Base-by-base conservation (phyloP, 805 yeast species). In the Citeromyces matritensis region DNA sequence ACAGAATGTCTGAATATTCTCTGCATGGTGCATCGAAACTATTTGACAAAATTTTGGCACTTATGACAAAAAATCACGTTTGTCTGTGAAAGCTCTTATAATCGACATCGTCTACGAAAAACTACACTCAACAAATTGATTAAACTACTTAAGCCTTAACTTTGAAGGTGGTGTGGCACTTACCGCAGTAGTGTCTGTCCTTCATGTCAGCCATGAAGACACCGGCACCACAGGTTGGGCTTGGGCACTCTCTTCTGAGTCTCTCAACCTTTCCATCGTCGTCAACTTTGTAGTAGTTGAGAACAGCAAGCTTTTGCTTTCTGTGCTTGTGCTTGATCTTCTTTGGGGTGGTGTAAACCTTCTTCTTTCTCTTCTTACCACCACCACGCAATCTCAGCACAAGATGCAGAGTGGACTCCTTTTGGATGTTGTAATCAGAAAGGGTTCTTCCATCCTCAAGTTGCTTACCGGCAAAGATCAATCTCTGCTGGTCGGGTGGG, bases 341-440 rank as follows among this genome's bases (percentile, higher is more conserved):
- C 86, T 91, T 91, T 75, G 98, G 98, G 61, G 97, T 88, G 72
- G 97, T 88, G 88, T 88, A 91, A 63, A 85, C 96, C 94, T 88
- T 88, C 95, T 91, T 91, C 91, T 91, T 91, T 79, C 95, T 88
- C 91, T 91, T 91, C 83, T 86, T 91, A 74, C 95, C 95, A 75
- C 94, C 93, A 52, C 58, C 95, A 76, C 95, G 83, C 66, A 85
- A 78, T 78, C 95, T 86, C 44, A 86, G 72, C 51, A 86, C 95
- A 65, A 86, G 74, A 63, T 86, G 96, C 42, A 88, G 66, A 45
- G 98, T 88, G 42, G 98, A 88, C 74, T 88, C 98, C 81, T 88
- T 88, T 72, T 88, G 97, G 70, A 88, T 91, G 85, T 88, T 88
- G 94, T 91, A 91, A 74, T 88, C 97, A 48, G 95, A 81, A 53